Evolutionary conservation across 2,329 filamentous ascomycete species (phyloP).

Genomic region (Xylariaceae sp.): DNA sequence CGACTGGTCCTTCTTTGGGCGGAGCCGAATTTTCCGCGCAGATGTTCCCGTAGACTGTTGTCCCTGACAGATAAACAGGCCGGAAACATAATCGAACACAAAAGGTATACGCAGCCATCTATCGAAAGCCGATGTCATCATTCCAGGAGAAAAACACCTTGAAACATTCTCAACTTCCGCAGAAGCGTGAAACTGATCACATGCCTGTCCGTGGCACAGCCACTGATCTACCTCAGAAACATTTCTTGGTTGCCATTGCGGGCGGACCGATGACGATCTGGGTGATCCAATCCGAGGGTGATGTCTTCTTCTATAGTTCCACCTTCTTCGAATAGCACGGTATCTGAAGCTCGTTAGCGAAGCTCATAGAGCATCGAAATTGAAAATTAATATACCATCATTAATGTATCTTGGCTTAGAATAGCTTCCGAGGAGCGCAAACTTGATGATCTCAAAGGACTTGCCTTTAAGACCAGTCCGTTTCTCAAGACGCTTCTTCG

Average conservation of each 20-base stretch:
- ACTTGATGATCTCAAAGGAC: conserved; percentile 97
- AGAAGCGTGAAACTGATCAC: conserved; percentile 5
- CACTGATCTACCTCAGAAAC: conserved; percentile 43
- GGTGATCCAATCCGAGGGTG: conserved; percentile 61
- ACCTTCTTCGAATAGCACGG: conserved; percentile 50
- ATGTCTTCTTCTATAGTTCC: conserved; percentile 52
- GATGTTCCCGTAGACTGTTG: too few species aligned
- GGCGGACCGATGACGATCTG: conserved; percentile 54
- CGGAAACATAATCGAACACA: conserved; percentile 7
- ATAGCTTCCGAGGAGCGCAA: conserved; percentile 71
- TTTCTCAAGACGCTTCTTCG: conserved; percentile 90
- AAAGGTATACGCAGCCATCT: conserved; percentile 5
- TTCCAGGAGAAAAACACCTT: conserved; percentile 2
- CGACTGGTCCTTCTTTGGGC: too few species aligned
- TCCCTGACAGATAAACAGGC: not conserved
- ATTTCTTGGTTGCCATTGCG: conserved; percentile 58
- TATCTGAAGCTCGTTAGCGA: conserved; percentile 40
- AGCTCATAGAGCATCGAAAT: not conserved
- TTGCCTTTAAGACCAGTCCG: conserved; percentile 95
- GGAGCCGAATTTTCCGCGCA: too few species aligned
- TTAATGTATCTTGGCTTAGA: conserved; percentile 74
- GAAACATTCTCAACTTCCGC: not conserved
- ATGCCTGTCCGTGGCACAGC: not conserved
- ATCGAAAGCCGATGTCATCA: conserved; percentile 2
- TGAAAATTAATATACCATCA: conserved; percentile 64